Base-by-base conservation (phyloP, 768 basidiomycete species). In the Psilocybe sp. region DNA sequence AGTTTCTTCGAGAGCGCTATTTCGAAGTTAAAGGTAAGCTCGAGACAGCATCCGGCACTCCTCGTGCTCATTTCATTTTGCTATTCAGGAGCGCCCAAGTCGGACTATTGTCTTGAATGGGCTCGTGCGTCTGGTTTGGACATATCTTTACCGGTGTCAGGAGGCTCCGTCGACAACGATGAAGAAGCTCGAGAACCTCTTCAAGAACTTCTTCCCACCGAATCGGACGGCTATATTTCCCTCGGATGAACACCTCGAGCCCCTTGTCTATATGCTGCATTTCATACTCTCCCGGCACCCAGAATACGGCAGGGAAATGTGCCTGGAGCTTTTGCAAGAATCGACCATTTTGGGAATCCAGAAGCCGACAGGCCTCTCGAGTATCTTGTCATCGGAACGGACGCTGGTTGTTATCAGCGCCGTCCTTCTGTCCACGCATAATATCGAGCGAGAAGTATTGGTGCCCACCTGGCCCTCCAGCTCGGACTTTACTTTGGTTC, bases 141-240 rank as follows among this genome's bases (percentile, higher is more conserved):
- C 93, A 2, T 98, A 97, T 65, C 74, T 97, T n/a, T 95, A 92
- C 62, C 86, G 95, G 13, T 95, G 92, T 61, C 84, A 87, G 55
- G 95, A 98, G 65, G 78, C 88, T 5, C 71, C 81, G 1, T 89
- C 93, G 0, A 86, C 89, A 2, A 84, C 83, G n/a, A 81, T 84
- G n/a, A 70, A 82, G 23, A 92, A 87, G 60, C 68, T 98, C 36
- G 93, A 97, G 53, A 69, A 67, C 0, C 60, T 95, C 35, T 61
- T 90, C 44, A 90, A 84, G 57, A 74, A 84, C 45, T 86, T 95
- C 65, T 92, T 94, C 63, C 92, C 94, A 5, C 61, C 81, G 4
- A 84, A 84, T 49, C 79, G 87, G 19, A 66, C 79, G 4, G 66
- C 69, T 4, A 70, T 87, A 39, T 76, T 78, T 49, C 84, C 86